Base-by-base conservation (phyloP, 1,284 basidiomycete species). In the Wallemia hederae region DNA sequence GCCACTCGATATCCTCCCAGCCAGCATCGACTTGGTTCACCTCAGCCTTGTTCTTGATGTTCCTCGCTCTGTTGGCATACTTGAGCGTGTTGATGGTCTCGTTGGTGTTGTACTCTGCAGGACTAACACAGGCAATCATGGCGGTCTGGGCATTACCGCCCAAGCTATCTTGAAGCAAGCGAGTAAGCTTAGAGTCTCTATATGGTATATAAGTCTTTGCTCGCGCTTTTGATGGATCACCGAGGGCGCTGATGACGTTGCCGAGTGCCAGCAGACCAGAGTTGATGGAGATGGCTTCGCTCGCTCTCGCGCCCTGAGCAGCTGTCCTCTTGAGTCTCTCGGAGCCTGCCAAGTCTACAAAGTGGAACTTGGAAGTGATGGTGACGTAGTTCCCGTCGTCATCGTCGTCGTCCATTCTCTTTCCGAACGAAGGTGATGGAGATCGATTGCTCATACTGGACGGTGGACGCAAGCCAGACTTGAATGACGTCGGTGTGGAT, bases 241-340 rank as follows among this genome's bases (percentile, higher is more conserved):
- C 92, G 31, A 99, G 78, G 7, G 89, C 89, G 65, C 92, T 97
- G 69, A 99, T 98, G 58, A 99, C 94, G 55, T 94, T 76, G 0
- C 94, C 94, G 15, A 99, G 80, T 24, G 94, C 96, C 3, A 99
- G 75, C 33, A 99, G 75, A 69, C 88, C 94, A 72, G 97, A 89
- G 69, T 99, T 99, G 72, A 99, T 99, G 85, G 94, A 94, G 7
- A 94, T 94, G 1, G 94, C 94, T 69, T 99, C 94, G 65, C 89
- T 77, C 1, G 92, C 94, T 61, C 91, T 77, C 69, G 88, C 89
- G 69, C 96, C 86, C 71, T 91, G 87, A 1, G 94, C 94, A 7
- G 94, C 94, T 0, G 86, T 90, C 19, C 92, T 78, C 11, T 90
- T 92, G 66, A 99, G 91, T 67, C 96, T 97, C 72, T 99, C 94